These are phyloP conservation scores for Tolypocladium guangdongense DNA, from an alignment of 2,329 filamentous ascomycete species.

Conservation along the genomic window DNA sequence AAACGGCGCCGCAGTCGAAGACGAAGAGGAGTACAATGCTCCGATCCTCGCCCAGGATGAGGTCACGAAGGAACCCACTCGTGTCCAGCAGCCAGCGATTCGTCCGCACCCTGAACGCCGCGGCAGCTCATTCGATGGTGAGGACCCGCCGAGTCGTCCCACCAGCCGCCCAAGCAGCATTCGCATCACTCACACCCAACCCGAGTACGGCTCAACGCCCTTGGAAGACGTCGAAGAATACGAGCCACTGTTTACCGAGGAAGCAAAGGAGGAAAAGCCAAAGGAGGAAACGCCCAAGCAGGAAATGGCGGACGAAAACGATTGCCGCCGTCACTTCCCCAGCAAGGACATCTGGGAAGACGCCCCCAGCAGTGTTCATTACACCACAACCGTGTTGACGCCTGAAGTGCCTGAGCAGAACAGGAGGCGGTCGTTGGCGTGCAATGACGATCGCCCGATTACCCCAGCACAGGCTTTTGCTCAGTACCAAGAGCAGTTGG, in stretches of 20 bases:
- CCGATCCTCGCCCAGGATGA: slow-evolving; percentile 89
- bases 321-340: slow-evolving; percentile 64
- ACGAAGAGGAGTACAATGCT: slow-evolving; percentile 53
- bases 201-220: slow-evolving; percentile 52
- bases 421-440: slow-evolving; percentile 19
- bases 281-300: slow-evolving; percentile 21
- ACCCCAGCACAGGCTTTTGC: slow-evolving; percentile 56
- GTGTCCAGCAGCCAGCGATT: slow-evolving; percentile 68
- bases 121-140: slow-evolving; percentile 44
- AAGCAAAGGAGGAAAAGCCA: slow-evolving; percentile 40
- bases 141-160: slow-evolving; percentile 50
- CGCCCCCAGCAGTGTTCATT: slow-evolving; percentile 73
- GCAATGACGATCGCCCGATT: slow-evolving; percentile 28
- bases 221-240: slow-evolving; percentile 88
- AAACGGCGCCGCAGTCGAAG: slow-evolving; percentile 40
- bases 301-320: slow-evolving; percentile 30
- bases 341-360: slow-evolving; percentile 98
- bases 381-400: slow-evolving; percentile 71
- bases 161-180: slow-evolving; percentile 48
- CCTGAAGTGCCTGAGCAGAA: slow-evolving; percentile 43
- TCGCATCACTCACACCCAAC: slow-evolving; percentile 41
- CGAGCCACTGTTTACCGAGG: slow-evolving; percentile 85
- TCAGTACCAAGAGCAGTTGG: slow-evolving; percentile 53
- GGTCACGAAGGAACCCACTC: slow-evolving; percentile 61
- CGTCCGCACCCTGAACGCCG: slow-evolving; percentile 59